Evolutionary conservation across 2,329 filamentous ascomycete genomes (phyloP).

Genomic region (Monilinia fructicola): DNA sequence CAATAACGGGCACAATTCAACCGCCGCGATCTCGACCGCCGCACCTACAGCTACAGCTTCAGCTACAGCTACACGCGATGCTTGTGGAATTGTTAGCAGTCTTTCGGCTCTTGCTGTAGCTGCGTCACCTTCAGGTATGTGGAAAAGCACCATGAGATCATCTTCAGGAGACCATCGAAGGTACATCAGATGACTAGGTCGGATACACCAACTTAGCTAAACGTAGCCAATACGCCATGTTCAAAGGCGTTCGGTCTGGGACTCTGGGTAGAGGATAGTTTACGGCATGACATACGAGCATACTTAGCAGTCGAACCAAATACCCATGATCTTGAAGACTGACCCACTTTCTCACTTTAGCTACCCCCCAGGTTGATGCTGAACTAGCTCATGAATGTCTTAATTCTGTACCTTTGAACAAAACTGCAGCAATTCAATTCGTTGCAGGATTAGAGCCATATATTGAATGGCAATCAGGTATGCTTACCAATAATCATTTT

Average conservation of each 20-base stretch:
- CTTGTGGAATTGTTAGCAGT: slow-evolving; percentile 37
- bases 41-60: no score
- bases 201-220: no score
- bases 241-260: no score
- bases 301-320: neutral
- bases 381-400: slow-evolving; percentile 38
- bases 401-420: slow-evolving; percentile 37
- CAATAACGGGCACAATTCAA: neutral
- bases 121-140: slow-evolving; percentile 32
- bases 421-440: slow-evolving; percentile 32
- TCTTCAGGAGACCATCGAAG: neutral
- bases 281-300: neutral
- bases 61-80: slow-evolving; percentile 23
- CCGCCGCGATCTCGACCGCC: neutral
- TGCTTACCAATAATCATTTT: neutral
- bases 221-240: neutral
- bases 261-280: neutral
- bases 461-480: slow-evolving; percentile 39
- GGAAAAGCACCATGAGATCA: neutral
- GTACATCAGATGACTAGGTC: neutral
- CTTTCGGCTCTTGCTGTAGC: slow-evolving; percentile 31
- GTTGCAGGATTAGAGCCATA: slow-evolving; percentile 37
- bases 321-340: neutral
- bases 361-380: slow-evolving; percentile 36
- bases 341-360: slow-evolving; percentile 25